phyloP scores from a whole-genome alignment of 306 rosid species.

The Hylodesmum podocarpum region DNA sequence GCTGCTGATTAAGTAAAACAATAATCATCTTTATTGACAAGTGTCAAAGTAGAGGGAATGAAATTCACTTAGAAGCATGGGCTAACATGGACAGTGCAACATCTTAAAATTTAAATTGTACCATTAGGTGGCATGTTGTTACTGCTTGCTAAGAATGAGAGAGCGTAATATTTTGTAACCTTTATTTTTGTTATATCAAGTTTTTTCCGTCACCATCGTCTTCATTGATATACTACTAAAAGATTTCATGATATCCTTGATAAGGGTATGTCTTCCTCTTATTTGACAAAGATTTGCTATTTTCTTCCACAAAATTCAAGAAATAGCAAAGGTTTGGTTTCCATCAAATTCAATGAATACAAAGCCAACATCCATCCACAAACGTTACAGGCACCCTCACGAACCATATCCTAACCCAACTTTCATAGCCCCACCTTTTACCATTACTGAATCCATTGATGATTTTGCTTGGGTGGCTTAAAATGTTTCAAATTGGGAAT shows the following conservation, averaged over 20 bases:
- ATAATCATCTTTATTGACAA: neutral
- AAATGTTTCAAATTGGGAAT: neutral
- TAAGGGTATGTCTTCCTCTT: neutral
- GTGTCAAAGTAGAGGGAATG: slow-evolving; percentile 8
- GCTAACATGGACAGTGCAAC: neutral
- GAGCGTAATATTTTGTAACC: too few relatives aligned
- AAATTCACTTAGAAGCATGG: neutral
- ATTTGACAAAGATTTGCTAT: neutral
- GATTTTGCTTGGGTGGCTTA: neutral
- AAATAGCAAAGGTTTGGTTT: neutral
- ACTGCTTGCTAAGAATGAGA: too few relatives aligned
- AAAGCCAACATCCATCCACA: neutral
- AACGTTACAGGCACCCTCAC: too few relatives aligned
- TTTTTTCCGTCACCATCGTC: too few relatives aligned
- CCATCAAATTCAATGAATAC: neutral
- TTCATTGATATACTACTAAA: too few relatives aligned
- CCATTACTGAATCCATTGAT: neutral
- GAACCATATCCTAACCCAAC: too few relatives aligned
- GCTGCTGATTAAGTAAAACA: neutral
- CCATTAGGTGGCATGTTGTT: too few relatives aligned
- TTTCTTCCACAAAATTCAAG: neutral
- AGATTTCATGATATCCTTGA: too few relatives aligned
- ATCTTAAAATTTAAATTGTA: neutral
- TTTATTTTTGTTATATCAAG: too few relatives aligned
- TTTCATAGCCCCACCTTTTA: too few relatives aligned